phyloP scores from a whole-genome alignment of 371 early-diverging fungal species.

The Actinomucor elegans region DNA sequence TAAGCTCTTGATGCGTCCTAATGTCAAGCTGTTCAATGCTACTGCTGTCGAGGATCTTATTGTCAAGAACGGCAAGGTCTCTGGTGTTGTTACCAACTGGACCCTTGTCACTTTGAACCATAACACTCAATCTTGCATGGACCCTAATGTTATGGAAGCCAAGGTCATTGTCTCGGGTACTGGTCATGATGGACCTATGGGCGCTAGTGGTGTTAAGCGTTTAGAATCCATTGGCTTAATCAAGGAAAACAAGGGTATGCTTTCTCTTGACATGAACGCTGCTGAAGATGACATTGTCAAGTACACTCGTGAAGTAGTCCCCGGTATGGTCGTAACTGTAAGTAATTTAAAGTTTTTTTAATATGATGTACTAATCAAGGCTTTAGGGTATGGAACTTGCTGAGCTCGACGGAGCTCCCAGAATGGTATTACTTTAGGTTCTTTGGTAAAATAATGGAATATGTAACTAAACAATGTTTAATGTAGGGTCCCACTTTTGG shows the following conservation, averaged over 20 bases:
- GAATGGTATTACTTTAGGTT: slow-evolving; percentile 45
- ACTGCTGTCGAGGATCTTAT: slow-evolving; percentile 76
- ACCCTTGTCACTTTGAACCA: slow-evolving; percentile 67
- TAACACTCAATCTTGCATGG: slow-evolving; percentile 80
- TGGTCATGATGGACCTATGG: slow-evolving; percentile 78
- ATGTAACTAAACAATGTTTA: not conserved
- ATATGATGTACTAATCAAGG: not conserved
- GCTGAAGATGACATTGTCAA: slow-evolving; percentile 73
- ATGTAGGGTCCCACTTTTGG: slow-evolving; percentile 67
- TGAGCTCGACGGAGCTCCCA: slow-evolving; percentile 60
- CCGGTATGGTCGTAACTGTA: slow-evolving; percentile 67
- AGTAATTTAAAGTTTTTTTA: not conserved
- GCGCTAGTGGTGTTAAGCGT: slow-evolving; percentile 72
- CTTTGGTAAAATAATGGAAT: not conserved
- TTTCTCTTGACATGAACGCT: slow-evolving; percentile 71
- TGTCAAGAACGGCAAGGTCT: slow-evolving; percentile 56
- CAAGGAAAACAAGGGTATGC: slow-evolving; percentile 65
- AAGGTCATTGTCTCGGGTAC: slow-evolving; percentile 71
- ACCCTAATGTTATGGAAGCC: slow-evolving; percentile 72
- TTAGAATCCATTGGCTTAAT: slow-evolving; percentile 64
- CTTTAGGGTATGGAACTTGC: slow-evolving; percentile 67
- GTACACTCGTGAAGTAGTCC: slow-evolving; percentile 71
- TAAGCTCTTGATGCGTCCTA: slow-evolving; percentile 64
- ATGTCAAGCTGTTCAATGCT: slow-evolving; percentile 80
- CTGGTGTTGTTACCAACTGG: slow-evolving; percentile 79